Base-by-base conservation (phyloP, 169 alveolate genomes). In the Pseudocohnilembus persalinus region DNA sequence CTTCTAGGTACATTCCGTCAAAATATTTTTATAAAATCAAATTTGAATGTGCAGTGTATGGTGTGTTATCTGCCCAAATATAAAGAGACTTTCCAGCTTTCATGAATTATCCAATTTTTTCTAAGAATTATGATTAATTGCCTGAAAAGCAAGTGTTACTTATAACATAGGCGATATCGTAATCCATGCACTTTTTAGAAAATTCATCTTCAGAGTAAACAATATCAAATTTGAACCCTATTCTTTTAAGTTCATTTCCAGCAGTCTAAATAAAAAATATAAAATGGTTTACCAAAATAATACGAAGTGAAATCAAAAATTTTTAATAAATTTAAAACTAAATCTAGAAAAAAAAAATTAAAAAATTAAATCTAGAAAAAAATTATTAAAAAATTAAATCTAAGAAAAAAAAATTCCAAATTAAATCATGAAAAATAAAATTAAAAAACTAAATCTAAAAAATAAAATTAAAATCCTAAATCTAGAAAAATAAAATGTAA, bases 31-130 rank as follows among this genome's bases (percentile, higher is more conserved):
- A n/a, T 15, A 73, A 29, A 73, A 73, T 73, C 26, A 73, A n/a
- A 73, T 73, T 73, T n/a, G 76, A 4, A 73, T 73, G 32, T 73
- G 31, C 31, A 73, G 31, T 73, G 76, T 73, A 73, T 15, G 76
- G 76, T 15, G 28, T 29, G 26, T 73, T 73, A 73, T 73, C 76
- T 15, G 76, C 28, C 76, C 76, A 73, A n/a, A 73, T 49, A 73
- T 15, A 73, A 73, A n/a, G 31, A 73, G 31, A 26, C 26, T 73
- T 73, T 73, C 26, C 26, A 1, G 26, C 26, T 73, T n/a, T 73
- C 76, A 73, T n/a, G 31, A 26, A 73, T n/a, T 73, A n/a, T 73
- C 26, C 26, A n/a, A 73, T 29, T 6, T 73, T 29, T 15, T n/a
- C 28, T n/a, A 73, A 15, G 15, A 73, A 29, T 73, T 73, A 15